A percentile compares a stretch with the other conserved stretches of the same genome.
Conservation (phyloP, 139 green algal genomes). For the Tetratostichococcus sp. region DNA sequence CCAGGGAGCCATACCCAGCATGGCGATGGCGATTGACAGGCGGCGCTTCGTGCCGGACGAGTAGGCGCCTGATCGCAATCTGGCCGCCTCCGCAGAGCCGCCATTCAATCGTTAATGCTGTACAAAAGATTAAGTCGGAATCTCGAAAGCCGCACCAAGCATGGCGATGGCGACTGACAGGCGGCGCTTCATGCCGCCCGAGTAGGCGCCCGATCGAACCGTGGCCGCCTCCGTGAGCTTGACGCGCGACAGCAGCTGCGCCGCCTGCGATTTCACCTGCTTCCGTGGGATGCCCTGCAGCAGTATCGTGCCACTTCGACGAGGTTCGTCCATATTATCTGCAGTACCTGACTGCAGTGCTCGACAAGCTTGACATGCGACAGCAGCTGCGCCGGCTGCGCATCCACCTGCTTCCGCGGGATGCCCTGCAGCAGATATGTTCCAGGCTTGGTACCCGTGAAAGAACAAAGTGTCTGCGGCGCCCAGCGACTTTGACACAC, state of each 20-base stretch:
- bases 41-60: slow-evolving; percentile 80
- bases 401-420: too few species aligned
- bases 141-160: slow-evolving; percentile 46
- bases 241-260: slow-evolving; percentile 49
- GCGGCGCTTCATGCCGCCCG: slow-evolving; percentile 79
- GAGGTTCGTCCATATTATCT: too few species aligned
- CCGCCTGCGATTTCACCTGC: slow-evolving; percentile 29
- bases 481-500: too few species aligned
- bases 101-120: too few species aligned
- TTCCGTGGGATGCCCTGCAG: background rate
- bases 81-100: slow-evolving; percentile 9
- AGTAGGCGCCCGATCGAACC: slow-evolving; percentile 46
- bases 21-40: slow-evolving; percentile 80
- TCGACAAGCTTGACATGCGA: too few species aligned
- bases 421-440: too few species aligned
- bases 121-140: too few species aligned
- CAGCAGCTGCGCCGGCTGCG: background rate
- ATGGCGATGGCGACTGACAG: slow-evolving; percentile 86
- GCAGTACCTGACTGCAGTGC: too few species aligned
- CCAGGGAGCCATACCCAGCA: slow-evolving; percentile 86
- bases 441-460: too few species aligned
- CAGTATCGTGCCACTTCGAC: background rate
- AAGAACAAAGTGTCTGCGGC: too few species aligned
- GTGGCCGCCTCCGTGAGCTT: slow-evolving; percentile 45
- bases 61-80: slow-evolving; percentile 41